Conservation (phyloP, 2,329 filamentous ascomycete species). For the Fusarium ambrosium region DNA sequence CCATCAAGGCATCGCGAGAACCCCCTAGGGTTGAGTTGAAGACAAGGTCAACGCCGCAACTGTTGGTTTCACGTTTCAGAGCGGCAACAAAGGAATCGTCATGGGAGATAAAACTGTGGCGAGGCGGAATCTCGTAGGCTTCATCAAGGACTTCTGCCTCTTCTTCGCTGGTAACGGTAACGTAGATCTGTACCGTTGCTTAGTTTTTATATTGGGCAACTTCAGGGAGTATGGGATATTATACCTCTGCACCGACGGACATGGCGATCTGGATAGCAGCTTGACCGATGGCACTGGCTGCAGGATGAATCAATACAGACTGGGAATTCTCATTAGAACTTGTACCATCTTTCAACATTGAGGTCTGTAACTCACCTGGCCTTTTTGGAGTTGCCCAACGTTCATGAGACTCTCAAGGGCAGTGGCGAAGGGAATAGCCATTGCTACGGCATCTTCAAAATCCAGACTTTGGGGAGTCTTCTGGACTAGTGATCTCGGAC, state of each 20-base stretch:
- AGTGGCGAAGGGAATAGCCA: not conserved
- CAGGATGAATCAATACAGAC: not conserved
- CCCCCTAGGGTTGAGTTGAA: conserved; percentile 8
- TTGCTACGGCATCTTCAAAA: not conserved
- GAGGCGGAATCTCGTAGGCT: conserved; percentile 6
- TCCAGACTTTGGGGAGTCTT: not conserved
- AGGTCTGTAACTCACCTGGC: not conserved
- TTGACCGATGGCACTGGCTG: not conserved
- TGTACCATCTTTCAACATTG: not conserved
- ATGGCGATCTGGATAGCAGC: not conserved
- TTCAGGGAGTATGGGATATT: not conserved
- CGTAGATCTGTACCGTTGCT: not conserved
- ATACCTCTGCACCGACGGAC: not conserved
- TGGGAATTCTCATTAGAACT: not conserved
- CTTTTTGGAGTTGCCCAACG: not conserved
- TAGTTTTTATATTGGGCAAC: not conserved
- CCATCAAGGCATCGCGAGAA: not conserved
- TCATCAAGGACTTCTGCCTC: conserved; percentile 6
- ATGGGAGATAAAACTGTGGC: conserved; percentile 12
- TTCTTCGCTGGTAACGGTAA: not conserved
- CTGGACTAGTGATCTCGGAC: not conserved
- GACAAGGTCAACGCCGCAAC: not conserved
- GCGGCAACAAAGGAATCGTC: not conserved
- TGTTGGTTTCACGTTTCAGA: conserved; percentile 6
- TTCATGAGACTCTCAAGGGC: not conserved